Evolutionary conservation across 495 filamentous ascomycete species (phyloP).

Genomic region (Talaromyces borbonicus): DNA sequence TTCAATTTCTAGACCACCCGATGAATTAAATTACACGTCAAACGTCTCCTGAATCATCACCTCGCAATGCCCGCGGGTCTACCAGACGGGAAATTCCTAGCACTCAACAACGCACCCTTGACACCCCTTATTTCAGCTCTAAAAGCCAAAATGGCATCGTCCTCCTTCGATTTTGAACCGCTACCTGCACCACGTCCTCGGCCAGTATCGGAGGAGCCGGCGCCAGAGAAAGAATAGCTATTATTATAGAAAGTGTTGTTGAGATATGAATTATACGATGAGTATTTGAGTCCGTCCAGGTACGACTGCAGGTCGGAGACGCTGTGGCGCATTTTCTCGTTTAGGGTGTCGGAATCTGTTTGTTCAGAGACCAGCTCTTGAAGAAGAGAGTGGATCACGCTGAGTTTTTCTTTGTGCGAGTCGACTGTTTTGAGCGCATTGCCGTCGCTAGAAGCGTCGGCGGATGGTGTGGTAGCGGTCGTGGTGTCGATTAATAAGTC

Average conservation of each 20-base stretch:
- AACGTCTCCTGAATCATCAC: neutral
- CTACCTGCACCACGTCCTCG: no score
- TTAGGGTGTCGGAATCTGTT: conserved; percentile 30
- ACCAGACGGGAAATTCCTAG: conserved; percentile 52
- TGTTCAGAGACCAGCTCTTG: conserved; percentile 41
- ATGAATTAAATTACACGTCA: no score
- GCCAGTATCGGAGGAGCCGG: conserved; percentile 11
- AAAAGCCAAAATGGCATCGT: conserved; percentile 69
- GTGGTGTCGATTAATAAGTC: conserved; percentile 10
- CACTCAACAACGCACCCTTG: conserved; percentile 86
- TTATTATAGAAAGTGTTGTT: conserved; percentile 6
- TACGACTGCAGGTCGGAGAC: conserved; percentile 41
- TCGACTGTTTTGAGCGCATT: conserved; percentile 19
- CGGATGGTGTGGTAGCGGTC: conserved; percentile 20
- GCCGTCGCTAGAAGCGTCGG: conserved; percentile 11
- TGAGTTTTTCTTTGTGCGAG: conserved; percentile 31
- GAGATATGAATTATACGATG: conserved; percentile 10
- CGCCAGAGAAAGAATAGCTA: conserved; percentile 16
- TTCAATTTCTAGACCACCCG: no score
- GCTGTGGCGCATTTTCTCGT: conserved; percentile 34
- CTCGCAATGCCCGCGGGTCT: conserved; percentile 8
- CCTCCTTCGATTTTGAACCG: conserved; percentile 41
- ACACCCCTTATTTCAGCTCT: conserved; percentile 80
- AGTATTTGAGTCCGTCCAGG: conserved; percentile 43
- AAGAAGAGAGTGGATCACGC: conserved; percentile 42